Conservation (phyloP, 1,139 yeast genomes). For the Yamadazyma oceani region DNA sequence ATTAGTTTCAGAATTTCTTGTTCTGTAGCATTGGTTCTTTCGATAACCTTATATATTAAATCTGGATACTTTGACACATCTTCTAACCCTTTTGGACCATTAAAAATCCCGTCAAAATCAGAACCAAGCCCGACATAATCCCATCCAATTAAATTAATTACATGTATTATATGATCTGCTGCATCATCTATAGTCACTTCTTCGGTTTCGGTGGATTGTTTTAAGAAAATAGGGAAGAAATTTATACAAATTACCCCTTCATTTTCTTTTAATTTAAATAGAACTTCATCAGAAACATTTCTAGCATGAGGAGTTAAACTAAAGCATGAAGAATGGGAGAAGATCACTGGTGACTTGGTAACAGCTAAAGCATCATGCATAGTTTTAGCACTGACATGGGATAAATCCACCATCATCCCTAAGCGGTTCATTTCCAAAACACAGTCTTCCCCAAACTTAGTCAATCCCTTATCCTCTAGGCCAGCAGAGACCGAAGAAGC, state of each 20-base stretch:
- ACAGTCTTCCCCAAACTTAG: constrained; percentile 40
- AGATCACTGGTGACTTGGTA: constrained; percentile 49
- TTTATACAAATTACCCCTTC: constrained; percentile 53
- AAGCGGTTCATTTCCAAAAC: constrained; percentile 50
- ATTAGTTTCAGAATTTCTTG: constrained; percentile 42
- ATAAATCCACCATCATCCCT: constrained; percentile 54
- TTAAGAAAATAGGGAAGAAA: constrained; percentile 45
- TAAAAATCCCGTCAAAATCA: constrained; percentile 54
- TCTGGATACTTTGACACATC: constrained; percentile 57
- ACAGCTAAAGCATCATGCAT: constrained; percentile 46
- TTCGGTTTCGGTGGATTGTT: constrained; percentile 17
- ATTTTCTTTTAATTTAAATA: constrained; percentile 35
- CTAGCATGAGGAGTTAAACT: constrained; percentile 40
- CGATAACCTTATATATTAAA: constrained; percentile 41
- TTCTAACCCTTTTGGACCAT: constrained; percentile 49
- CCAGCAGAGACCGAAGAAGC: constrained; percentile 48
- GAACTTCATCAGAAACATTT: constrained; percentile 51
- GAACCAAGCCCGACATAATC: constrained; percentile 56
- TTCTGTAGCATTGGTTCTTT: constrained; percentile 36
- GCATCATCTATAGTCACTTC: constrained; percentile 46
- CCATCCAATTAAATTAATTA: constrained; percentile 50
- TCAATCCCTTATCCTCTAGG: constrained; percentile 43
- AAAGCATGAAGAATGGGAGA: constrained; percentile 50
- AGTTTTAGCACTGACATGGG: constrained; percentile 53
- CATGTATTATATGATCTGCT: constrained; percentile 43